phyloP scores from a whole-genome alignment of 2,329 filamentous ascomycete species.

The Penicillium frequentans region DNA sequence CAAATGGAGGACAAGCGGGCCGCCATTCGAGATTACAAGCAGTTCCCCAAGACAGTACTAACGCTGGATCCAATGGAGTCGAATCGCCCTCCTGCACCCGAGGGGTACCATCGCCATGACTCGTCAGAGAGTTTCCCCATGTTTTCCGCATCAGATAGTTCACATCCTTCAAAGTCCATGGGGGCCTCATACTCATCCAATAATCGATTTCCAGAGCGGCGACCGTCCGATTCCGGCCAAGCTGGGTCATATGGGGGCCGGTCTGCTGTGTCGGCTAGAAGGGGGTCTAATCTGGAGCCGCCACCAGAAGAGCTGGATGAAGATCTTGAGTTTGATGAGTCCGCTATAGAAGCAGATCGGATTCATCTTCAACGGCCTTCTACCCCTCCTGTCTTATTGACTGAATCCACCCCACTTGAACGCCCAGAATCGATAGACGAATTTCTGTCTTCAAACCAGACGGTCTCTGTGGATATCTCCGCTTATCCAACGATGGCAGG shows the following conservation, averaged over 20 bases:
- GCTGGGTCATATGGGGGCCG: conserved; percentile 11
- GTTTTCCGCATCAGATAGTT: conserved; percentile 63
- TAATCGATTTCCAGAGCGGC: conserved; percentile 24
- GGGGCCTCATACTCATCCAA: conserved; percentile 50
- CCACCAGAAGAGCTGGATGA: conserved; percentile 22
- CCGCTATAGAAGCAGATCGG: conserved; percentile 20
- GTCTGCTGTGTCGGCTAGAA: conserved; percentile 2
- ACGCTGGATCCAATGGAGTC: conserved; percentile 44
- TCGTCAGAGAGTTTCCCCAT: conserved; percentile 64
- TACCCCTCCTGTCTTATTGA: conserved; percentile 37
- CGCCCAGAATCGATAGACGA: conserved; percentile 7
- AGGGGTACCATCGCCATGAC: conserved; percentile 51
- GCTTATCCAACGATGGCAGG: conserved; percentile 11
- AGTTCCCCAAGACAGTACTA: conserved; percentile 51
- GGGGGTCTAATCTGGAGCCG: conserved; percentile 19
- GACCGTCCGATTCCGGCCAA: conserved; percentile 21
- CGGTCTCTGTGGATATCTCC: not conserved
- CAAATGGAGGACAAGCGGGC: conserved; percentile 44
- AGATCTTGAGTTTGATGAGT: conserved; percentile 28
- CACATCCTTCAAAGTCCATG: conserved; percentile 53
- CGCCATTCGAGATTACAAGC: conserved; percentile 50
- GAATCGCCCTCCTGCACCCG: conserved; percentile 30
- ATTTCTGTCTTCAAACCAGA: conserved; percentile 1
- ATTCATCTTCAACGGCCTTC: conserved; percentile 48
- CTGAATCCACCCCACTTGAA: conserved; percentile 34